Conservation (phyloP, 78 protist genomes). For the Dictyostelium purpureum region DNA sequence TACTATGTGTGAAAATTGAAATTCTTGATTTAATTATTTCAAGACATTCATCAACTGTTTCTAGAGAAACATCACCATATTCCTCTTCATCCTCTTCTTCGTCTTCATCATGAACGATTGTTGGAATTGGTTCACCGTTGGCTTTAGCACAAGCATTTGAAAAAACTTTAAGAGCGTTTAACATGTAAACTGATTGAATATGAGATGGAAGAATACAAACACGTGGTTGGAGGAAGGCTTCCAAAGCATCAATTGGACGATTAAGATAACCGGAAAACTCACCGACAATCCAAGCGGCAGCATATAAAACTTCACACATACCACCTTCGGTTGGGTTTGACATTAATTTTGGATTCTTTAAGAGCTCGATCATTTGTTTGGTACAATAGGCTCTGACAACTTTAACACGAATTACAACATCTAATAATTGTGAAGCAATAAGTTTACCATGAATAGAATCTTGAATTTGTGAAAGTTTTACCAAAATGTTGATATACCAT, state of each 20-base stretch:
- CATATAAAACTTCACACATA: constrained; percentile 82
- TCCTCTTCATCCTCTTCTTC: background rate
- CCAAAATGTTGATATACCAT: constrained; percentile 93
- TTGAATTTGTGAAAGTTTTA: constrained; percentile 66
- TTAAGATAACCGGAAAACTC: constrained; percentile 82
- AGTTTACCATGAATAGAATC: constrained; percentile 83
- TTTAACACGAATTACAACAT: constrained; percentile 88
- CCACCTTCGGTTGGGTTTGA: constrained; percentile 71
- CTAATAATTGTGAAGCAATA: constrained; percentile 86
- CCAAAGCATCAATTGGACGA: constrained; percentile 43
- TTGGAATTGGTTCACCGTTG: constrained; percentile 12
- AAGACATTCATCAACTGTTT: constrained; percentile 45
- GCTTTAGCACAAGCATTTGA: constrained; percentile 67
- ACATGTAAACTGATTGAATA: constrained; percentile 88
- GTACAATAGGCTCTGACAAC: constrained; percentile 53
- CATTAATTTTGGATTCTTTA: constrained; percentile 73
- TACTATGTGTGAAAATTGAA: constrained; percentile 59
- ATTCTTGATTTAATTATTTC: constrained; percentile 3
- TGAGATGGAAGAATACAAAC: constrained; percentile 86
- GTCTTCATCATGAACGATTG: background rate
- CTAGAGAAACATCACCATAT: background rate
- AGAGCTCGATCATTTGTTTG: constrained; percentile 35
- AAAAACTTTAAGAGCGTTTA: constrained; percentile 87
- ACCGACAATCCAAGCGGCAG: constrained; percentile 94
- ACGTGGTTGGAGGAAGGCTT: constrained; percentile 80